These are phyloP conservation scores for Hyaloscypha finlandica DNA, from an alignment of 495 filamentous ascomycete species.

Conservation along the genomic window DNA sequence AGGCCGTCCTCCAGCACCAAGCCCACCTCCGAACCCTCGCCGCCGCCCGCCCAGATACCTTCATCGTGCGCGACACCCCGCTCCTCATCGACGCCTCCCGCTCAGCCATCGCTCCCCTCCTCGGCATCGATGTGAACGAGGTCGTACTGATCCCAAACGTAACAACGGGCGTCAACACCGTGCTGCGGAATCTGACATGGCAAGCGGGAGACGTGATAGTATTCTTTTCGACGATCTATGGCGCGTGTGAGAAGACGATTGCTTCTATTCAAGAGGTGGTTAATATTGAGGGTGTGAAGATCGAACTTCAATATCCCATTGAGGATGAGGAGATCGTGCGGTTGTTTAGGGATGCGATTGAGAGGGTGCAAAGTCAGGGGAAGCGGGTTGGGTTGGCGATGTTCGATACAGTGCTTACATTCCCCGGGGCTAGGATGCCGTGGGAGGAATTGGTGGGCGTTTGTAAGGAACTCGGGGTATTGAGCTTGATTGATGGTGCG, in stretches of 20 bases:
- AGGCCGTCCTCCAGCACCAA: constrained; percentile 37
- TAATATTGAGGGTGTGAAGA: constrained; percentile 10
- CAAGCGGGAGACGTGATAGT: constrained; percentile 59
- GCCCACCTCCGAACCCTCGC: constrained; percentile 33
- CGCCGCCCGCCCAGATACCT: constrained; percentile 39
- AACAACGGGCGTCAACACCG: constrained; percentile 76
- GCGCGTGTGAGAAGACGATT: constrained; percentile 68
- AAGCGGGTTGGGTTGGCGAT: constrained; percentile 60
- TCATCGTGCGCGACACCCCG: constrained; percentile 45
- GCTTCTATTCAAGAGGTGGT: constrained; percentile 62
- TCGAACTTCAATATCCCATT: constrained; percentile 55
- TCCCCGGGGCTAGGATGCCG: constrained; percentile 77
- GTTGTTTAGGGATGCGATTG: constrained; percentile 51
- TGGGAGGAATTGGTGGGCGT: constrained; percentile 64
- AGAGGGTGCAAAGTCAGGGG: constrained; percentile 41
- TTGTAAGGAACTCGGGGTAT: constrained; percentile 63
- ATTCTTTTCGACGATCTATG: constrained; percentile 75
- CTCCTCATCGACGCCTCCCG: constrained; percentile 63
- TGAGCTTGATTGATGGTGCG: constrained; percentile 69
- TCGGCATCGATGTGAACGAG: constrained; percentile 62
- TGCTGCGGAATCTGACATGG: constrained; percentile 73
- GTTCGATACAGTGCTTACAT: constrained; percentile 75
- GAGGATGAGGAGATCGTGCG: constrained; percentile 57
- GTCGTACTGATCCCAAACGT: constrained; percentile 81
- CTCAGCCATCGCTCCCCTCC: constrained; percentile 59